Percentiles rank a stretch among this genome's conserved stretches.
These are phyloP conservation scores for Aphanomyces astaci DNA, from an alignment of 352 stramenopile genomes.

Conservation along the genomic window DNA sequence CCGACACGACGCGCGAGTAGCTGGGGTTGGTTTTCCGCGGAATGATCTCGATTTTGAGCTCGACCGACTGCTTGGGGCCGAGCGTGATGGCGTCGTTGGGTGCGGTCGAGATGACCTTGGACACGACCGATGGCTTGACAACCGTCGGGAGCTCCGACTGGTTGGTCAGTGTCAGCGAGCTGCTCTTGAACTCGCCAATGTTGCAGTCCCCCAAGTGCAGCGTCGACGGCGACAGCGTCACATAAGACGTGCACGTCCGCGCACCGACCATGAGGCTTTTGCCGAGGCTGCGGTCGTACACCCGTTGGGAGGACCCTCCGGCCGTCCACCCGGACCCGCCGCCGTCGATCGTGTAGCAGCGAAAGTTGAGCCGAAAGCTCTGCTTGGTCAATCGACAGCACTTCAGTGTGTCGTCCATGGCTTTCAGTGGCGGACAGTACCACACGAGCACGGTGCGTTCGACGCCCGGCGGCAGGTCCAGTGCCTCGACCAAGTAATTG, in stretches of 20 bases:
- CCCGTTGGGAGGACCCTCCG: constrained; percentile 50
- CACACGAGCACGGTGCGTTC: constrained; percentile 85
- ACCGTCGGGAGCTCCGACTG: constrained; percentile 82
- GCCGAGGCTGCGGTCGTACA: constrained; percentile 77
- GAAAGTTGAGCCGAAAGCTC: constrained; percentile 80
- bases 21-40: constrained; percentile 84
- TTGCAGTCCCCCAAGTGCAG: constrained; percentile 84
- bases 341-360: constrained; percentile 80
- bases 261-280: constrained; percentile 82
- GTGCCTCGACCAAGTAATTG: constrained; percentile 83
- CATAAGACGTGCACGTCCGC: constrained; percentile 79
- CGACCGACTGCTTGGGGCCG: constrained; percentile 76
- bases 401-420: constrained; percentile 57
- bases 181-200: constrained; percentile 83
- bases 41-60: constrained; percentile 87
- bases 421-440: constrained; percentile 55
- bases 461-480: constrained; percentile 75
- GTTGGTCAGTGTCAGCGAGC: constrained; percentile 81
- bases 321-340: constrained; percentile 52
- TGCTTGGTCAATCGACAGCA: constrained; percentile 74
- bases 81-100: constrained; percentile 83
- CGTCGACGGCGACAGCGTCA: constrained; percentile 77
- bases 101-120: constrained; percentile 83
- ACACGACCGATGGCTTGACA: constrained; percentile 80
- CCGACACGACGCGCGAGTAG: constrained; percentile 79